Evolutionary conservation across 257 asterid genomes (phyloP).

Genomic region (Solanum stenotomum): DNA sequence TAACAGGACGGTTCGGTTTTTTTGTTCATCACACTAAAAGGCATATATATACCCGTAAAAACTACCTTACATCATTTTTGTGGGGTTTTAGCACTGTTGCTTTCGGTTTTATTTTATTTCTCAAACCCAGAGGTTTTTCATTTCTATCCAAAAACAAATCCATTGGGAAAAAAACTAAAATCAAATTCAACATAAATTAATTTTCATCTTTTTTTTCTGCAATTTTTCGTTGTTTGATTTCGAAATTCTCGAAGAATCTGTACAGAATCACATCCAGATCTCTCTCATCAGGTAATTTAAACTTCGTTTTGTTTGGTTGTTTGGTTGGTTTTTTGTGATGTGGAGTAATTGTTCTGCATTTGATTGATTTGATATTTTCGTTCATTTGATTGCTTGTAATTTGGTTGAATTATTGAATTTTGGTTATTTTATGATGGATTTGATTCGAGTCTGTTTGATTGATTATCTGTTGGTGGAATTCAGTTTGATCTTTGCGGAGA

Average conservation of each 20-base stretch:
- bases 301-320: not conserved
- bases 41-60: not conserved
- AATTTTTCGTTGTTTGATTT: not conserved
- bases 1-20: not conserved
- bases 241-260: not conserved
- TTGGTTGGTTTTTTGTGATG: not conserved
- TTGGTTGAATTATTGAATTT: not conserved
- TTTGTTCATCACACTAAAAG: not conserved
- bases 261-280: not conserved
- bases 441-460: not conserved
- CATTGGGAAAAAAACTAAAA: too few relatives aligned
- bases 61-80: not conserved
- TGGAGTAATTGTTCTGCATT: not conserved
- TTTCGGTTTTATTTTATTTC: not conserved
- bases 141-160: not conserved
- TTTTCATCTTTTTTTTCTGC: not conserved
- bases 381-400: not conserved
- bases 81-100: slow-evolving; percentile 8
- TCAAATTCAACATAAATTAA: not conserved
- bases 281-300: not conserved
- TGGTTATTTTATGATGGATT: not conserved
- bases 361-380: not conserved
- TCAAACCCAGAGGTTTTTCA: slow-evolving; percentile 7
- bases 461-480: not conserved
- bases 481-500: not conserved